Base-by-base conservation (phyloP, 139 green algal species). In the Coelastrella sp. region DNA sequence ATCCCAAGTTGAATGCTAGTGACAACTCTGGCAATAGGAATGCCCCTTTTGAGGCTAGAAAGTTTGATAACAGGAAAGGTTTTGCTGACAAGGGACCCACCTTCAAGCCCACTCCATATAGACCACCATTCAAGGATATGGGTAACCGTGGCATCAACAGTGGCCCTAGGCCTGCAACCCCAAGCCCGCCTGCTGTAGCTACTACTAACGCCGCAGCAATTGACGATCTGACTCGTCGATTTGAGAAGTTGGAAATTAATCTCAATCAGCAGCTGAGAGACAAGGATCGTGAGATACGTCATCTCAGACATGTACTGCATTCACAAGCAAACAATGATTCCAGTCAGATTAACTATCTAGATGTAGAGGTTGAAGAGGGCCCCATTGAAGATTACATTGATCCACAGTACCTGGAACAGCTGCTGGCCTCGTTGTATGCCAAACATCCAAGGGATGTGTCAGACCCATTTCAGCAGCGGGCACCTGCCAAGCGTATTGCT, bases 221-320 rank as follows among this genome's bases (percentile, higher is more conserved):
- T n/a, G n/a, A n/a, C n/a, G n/a, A n/a, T n/a, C n/a, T n/a, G n/a
- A n/a, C n/a, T n/a, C n/a, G n/a, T n/a, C n/a, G 48, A 59, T 73
- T 73, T 73, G 32, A 73, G 11, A 45, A 25, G 32, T 40, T 73
- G 32, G 64, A 73, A 19, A n/a, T 73, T 13, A 73, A 73, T 35
- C 3, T 48, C 3, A 25, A 25, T 17, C 67, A 76, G 15, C 67
- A 76, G 38, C 17, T 76, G 67, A 38, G 38, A 13, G 67, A 76
- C 17, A 76, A 76, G 38, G 67, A 76, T 5, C 32, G 27, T 15
- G 67, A 76, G 38, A 76, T 76, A 11, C 15, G 37, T 6, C 37
- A 57, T 40, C 17, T 76, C 13, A 38, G 67, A 5, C 38, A 59
- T 76, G 67, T 38, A 2, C 67, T 76, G 38, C 37, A 76, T 17